phyloP scores from a whole-genome alignment of 1,284 basidiomycete genomes.

The Meripilus lineatus region DNA sequence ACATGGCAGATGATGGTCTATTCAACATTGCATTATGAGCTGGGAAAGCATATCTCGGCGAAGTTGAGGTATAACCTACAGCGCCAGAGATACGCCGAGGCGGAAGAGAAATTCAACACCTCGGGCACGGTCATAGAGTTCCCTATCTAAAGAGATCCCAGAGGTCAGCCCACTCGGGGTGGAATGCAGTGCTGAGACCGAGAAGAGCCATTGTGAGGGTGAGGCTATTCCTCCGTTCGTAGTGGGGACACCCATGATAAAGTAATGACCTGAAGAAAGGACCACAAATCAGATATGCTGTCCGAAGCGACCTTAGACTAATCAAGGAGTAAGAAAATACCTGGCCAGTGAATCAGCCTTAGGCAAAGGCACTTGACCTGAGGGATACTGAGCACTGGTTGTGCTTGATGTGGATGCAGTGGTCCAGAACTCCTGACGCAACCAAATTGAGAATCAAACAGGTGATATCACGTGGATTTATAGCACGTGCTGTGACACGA shows the following conservation, averaged over 20 bases:
- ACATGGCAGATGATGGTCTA: conserved; percentile 75
- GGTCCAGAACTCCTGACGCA: too few species aligned
- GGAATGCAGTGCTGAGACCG: conserved; percentile 46
- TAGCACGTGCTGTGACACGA: too few species aligned
- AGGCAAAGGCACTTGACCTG: too few species aligned
- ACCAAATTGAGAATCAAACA: too few species aligned
- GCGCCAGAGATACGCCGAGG: conserved; percentile 63
- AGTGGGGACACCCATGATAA: neutral
- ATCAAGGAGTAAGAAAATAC: too few species aligned
- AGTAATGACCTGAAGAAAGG: neutral
- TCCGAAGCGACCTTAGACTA: too few species aligned
- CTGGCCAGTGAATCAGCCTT: too few species aligned
- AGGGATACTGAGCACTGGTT: too few species aligned
- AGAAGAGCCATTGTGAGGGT: conserved; percentile 66
- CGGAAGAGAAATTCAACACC: conserved; percentile 80
- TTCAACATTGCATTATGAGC: conserved; percentile 4
- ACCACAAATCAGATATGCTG: neutral
- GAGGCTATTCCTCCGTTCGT: conserved; percentile 10
- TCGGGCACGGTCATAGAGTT: conserved; percentile 70
- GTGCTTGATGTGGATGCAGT: too few species aligned
- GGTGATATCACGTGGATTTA: too few species aligned
- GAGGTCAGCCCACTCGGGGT: conserved; percentile 52
- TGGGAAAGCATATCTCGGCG: conserved; percentile 13
- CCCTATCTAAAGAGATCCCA: conserved; percentile 50
- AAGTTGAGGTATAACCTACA: conserved; percentile 50